These are phyloP conservation scores for Silene conica DNA, from an alignment of 148 eudicot species.

Conservation along the genomic window DNA sequence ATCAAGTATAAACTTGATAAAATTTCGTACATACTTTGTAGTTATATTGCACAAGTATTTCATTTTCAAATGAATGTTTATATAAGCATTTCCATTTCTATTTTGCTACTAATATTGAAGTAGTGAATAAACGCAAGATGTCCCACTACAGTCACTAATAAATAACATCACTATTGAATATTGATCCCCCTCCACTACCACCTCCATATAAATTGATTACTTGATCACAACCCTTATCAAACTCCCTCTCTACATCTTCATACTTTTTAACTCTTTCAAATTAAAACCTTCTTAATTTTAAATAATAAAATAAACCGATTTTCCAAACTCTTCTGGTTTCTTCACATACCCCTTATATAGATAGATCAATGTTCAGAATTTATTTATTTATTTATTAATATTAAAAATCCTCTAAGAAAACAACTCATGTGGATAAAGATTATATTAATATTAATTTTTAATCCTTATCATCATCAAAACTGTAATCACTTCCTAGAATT, in stretches of 20 bases:
- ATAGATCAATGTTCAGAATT: constrained; percentile 4
- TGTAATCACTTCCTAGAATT: constrained; percentile 12
- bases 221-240: constrained; percentile 14
- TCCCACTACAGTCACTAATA: constrained; percentile 19
- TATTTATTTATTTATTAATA: neutral
- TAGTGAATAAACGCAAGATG: constrained; percentile 13
- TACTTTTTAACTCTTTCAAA: neutral
- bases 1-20: too few species aligned
- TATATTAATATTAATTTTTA: neutral
- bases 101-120: neutral
- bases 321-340: neutral
- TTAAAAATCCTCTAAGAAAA: neutral
- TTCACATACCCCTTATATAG: neutral
- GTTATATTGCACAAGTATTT: too few species aligned
- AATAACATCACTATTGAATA: constrained; percentile 10
- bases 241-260: constrained; percentile 6
- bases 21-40: too few species aligned
- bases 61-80: neutral
- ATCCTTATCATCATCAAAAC: neutral
- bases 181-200: constrained; percentile 14
- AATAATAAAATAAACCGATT: neutral
- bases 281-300: too few species aligned
- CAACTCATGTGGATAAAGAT: constrained; percentile 20
- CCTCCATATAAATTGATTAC: constrained; percentile 22
- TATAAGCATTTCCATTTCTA: constrained; percentile 4